These are phyloP conservation scores for Begonia fuchsioides DNA, from an alignment of 306 rosid species.

Conservation along the genomic window DNA sequence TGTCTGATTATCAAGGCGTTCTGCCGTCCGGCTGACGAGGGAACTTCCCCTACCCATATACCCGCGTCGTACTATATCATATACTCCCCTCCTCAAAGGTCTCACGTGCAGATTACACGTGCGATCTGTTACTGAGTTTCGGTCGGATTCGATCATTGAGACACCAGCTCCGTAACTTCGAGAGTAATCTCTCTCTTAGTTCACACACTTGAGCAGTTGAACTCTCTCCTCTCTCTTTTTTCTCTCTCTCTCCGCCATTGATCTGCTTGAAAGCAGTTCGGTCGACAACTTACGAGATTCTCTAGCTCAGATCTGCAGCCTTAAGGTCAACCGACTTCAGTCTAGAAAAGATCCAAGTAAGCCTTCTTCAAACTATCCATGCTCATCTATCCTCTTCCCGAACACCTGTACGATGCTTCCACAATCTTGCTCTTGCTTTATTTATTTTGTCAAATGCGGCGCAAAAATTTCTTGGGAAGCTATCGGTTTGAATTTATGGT, in stretches of 20 bases:
- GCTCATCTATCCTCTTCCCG: not conserved
- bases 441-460: too few relatives aligned
- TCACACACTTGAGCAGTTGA: not conserved
- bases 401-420: not conserved
- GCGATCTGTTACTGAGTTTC: constrained; percentile 5
- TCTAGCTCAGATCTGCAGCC: constrained; percentile 9
- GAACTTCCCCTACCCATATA: too few relatives aligned
- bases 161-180: not conserved
- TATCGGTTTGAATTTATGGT: too few relatives aligned
- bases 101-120: constrained; percentile 11
- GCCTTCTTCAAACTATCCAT: not conserved
- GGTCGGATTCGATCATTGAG: not conserved
- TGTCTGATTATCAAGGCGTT: too few relatives aligned
- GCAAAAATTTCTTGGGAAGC: too few relatives aligned
- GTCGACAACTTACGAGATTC: not conserved
- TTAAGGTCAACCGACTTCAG: not conserved
- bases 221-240: constrained; percentile 4
- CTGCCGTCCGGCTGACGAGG: too few relatives aligned
- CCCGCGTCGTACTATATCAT: too few relatives aligned
- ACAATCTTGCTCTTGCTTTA: not conserved
- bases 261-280: constrained; percentile 3
- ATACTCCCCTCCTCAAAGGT: not conserved
- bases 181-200: not conserved
- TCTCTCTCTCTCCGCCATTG: not conserved
- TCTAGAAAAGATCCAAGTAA: constrained; percentile 7